Conservation (phyloP, 148 eudicot species). For the Arctostaphylos glauca region DNA sequence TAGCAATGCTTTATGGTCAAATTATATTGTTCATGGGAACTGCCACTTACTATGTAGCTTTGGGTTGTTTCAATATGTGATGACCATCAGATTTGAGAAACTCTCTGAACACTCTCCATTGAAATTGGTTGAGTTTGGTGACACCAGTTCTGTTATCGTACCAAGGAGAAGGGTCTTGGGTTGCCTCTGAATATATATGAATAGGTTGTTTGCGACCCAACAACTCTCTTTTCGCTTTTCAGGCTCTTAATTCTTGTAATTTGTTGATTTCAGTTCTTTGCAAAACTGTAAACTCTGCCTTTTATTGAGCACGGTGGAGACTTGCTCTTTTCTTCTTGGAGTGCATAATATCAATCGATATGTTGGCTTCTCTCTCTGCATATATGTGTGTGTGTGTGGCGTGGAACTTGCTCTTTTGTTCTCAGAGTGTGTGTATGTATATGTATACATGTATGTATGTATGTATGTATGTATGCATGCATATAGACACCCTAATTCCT, state of each 20-base stretch:
- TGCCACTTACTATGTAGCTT: background rate
- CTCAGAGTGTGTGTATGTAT: too few relatives aligned
- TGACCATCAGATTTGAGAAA: background rate
- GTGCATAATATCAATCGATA: background rate
- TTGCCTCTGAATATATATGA: background rate
- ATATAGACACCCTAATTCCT: background rate
- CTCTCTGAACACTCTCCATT: background rate
- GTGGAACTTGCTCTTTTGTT: too few relatives aligned
- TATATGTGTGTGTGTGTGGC: too few relatives aligned
- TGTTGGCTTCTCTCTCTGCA: background rate
- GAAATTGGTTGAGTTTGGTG: background rate
- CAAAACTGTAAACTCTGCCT: background rate
- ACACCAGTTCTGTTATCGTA: background rate
- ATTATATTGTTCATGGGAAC: background rate
- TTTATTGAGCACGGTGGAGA: background rate
- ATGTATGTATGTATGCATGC: too few relatives aligned
- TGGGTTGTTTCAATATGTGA: background rate
- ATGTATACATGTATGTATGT: too few relatives aligned
- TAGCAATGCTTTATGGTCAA: background rate
- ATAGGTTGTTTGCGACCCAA: background rate
- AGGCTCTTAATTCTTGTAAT: background rate
- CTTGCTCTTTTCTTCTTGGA: background rate
- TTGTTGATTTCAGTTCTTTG: background rate
- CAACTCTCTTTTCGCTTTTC: background rate
- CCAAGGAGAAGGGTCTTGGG: background rate